Conservation (phyloP, 139 green algal genomes). For the Picochlorum sp. region DNA sequence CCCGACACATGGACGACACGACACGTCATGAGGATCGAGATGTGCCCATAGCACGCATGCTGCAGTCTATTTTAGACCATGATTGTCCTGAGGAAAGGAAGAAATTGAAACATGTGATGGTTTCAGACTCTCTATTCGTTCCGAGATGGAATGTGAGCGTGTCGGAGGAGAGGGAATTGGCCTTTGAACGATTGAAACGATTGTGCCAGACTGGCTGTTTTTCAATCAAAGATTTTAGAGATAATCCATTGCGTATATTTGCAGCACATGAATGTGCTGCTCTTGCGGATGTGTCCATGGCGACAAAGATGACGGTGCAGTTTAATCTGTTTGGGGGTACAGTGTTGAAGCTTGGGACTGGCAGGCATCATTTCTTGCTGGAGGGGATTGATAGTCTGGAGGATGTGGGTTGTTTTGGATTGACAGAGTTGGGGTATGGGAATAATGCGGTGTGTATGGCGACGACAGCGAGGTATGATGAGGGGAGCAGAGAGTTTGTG, state of each 20-base stretch:
- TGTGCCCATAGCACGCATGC: background rate
- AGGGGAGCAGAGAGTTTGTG: constrained; percentile 23
- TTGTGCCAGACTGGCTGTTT: constrained; percentile 69
- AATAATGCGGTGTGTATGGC: constrained; percentile 94
- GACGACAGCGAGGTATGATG: constrained; percentile 72
- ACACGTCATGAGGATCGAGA: no score
- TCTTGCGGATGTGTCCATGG: constrained; percentile 65
- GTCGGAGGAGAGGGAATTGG: constrained; percentile 73
- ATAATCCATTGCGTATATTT: constrained; percentile 77
- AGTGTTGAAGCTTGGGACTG: constrained; percentile 80
- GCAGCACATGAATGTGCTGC: constrained; percentile 74
- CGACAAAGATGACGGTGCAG: constrained; percentile 77
- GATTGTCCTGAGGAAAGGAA: constrained; percentile 60
- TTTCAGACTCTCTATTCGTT: constrained; percentile 49
- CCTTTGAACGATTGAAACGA: constrained; percentile 53
- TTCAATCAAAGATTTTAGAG: constrained; percentile 65
- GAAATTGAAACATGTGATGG: constrained; percentile 72
- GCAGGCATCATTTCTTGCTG: constrained; percentile 66
- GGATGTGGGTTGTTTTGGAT: constrained; percentile 77
- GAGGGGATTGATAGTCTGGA: constrained; percentile 60
- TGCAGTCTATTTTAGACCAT: constrained; percentile 72
- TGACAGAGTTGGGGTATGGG: constrained; percentile 86
- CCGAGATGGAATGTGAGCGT: constrained; percentile 67
- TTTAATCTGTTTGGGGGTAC: constrained; percentile 88
- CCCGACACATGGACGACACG: no score